Evolutionary conservation across 225 moss, liverwort and hornwort genomes (phyloP), one percentile per base, ranked within the genome.

Genomic region (Pseudoscleropodium purum): DNA sequence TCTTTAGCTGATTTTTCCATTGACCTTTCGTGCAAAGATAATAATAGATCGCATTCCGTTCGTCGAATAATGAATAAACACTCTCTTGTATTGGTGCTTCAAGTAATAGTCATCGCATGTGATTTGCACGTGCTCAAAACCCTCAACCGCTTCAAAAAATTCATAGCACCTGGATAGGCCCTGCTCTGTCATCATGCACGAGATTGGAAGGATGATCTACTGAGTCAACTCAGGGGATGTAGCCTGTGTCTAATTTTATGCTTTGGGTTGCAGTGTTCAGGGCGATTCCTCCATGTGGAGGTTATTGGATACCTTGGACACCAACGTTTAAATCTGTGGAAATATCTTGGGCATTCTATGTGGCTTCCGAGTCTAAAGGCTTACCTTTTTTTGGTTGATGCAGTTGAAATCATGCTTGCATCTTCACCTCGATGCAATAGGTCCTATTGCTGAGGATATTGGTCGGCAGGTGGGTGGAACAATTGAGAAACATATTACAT

Each of bases 381-480:
- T 64, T 33, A 60, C n/a, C 51, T 29, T 62, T 59, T 49, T 82
- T 37, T 37, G 14, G 13, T 85, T 85, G 57, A n/a, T n/a, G n/a
- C n/a, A n/a, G n/a, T n/a, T n/a, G n/a, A n/a, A n/a, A 45, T 93
- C 96, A 62, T 97, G 96, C 75, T 91, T 96, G 89, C 88, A 41
- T 15, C 26, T 41, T 70, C 95, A 96, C 81, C 79, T 96, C 75
- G 95, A 96, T 86, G 97, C 94, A 82, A 90, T 95, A 75, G 95
- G 96, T 85, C 91, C n/a, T n/a, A n/a, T n/a, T n/a, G n/a, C n/a
- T n/a, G n/a, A n/a, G n/a, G n/a, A n/a, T n/a, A n/a, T n/a, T n/a
- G n/a, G n/a, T n/a, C n/a, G n/a, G n/a, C n/a, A n/a, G n/a, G n/a
- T n/a, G n/a, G n/a, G n/a, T n/a, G n/a, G n/a, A n/a, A n/a, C n/a